Evolutionary conservation across 2,329 filamentous ascomycete genomes (phyloP), one percentile per base, ranked within the genome.

Genomic region (Claviceps sp.): DNA sequence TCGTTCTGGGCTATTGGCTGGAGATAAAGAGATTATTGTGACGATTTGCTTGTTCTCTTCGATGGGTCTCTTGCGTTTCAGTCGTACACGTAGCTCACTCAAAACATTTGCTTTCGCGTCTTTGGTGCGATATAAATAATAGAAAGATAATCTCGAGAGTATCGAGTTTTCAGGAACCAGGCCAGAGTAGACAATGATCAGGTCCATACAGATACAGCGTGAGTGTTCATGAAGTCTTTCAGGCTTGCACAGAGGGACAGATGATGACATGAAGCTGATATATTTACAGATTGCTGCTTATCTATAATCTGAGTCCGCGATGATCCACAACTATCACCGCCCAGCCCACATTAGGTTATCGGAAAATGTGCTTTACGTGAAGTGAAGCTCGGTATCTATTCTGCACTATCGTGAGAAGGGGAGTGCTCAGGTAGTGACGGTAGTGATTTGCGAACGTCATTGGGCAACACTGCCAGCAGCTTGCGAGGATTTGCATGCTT

Each of bases 371-470:
- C 37, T 26, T 26, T 6, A 5, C 19, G 13, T 34, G 10, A 34
- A 39, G 37, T 22, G 14, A 5, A n/a, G 24, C 45, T n/a, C 24
- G 11, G 11, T 48, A 14, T 3, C 41, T 22, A 52, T 26, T 26
- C 24, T 71, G 64, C 56, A 70, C 65, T 3, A 70, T 71, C 42
- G 73, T 68, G 48, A 69, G 55, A 56, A 14, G 51, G 22, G 14
- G 56, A 52, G 38, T 61, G 55, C 49, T 61, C 58, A 6, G 58
- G 58, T 7, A 61, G 56, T 34, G 57, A 59, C 7, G 59, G 73
- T 2, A 75, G 60, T 3, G 71, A 71, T 53, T 74, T 74, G 40
- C 70, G 66, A 13, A 63, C 57, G 24, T 58, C 61, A 10, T 52
- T 56, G 6, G 60, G 58, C 22, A 38, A 41, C 7, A 38, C 22